phyloP scores from a whole-genome alignment of 129 eudicot genomes.

The Ambrosia trifida region DNA sequence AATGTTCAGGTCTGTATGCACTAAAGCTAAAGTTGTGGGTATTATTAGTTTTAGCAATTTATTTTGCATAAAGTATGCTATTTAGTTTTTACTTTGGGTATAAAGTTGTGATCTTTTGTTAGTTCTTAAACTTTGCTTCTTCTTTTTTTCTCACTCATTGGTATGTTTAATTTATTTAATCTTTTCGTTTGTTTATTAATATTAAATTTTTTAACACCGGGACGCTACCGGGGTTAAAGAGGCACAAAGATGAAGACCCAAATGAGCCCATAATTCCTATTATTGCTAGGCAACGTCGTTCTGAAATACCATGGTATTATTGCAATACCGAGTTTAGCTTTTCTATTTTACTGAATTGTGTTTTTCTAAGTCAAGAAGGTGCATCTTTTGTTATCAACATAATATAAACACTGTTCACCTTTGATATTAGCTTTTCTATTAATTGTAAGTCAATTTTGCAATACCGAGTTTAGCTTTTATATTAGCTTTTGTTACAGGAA shows the following conservation, averaged over 20 bases:
- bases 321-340: neutral
- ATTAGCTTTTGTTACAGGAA: too few species aligned
- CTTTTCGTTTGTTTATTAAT: too few species aligned
- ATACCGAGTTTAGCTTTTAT: too few species aligned
- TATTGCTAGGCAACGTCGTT: slow-evolving; percentile 49
- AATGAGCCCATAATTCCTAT: slow-evolving; percentile 25
- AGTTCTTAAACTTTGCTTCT: neutral
- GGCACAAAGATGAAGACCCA: slow-evolving; percentile 42
- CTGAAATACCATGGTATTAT: slow-evolving; percentile 63
- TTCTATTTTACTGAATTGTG: slow-evolving; percentile 2
- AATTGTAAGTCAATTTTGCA: too few species aligned
- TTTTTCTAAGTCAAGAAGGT: too few species aligned
- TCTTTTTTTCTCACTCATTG: too few species aligned
- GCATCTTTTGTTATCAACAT: too few species aligned
- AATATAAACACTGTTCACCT: too few species aligned
- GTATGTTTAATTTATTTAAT: too few species aligned
- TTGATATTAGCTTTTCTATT: too few species aligned
- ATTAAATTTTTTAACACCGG: too few species aligned
- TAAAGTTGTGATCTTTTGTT: neutral
- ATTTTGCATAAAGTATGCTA: neutral
- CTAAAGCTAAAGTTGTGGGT: neutral
- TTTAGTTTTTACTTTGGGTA: neutral
- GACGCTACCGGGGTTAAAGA: slow-evolving; percentile 68
- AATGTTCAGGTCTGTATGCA: neutral
- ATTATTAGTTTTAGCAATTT: too few species aligned